phyloP scores from a whole-genome alignment of 1,284 basidiomycete species.

The Mycena sp. region DNA sequence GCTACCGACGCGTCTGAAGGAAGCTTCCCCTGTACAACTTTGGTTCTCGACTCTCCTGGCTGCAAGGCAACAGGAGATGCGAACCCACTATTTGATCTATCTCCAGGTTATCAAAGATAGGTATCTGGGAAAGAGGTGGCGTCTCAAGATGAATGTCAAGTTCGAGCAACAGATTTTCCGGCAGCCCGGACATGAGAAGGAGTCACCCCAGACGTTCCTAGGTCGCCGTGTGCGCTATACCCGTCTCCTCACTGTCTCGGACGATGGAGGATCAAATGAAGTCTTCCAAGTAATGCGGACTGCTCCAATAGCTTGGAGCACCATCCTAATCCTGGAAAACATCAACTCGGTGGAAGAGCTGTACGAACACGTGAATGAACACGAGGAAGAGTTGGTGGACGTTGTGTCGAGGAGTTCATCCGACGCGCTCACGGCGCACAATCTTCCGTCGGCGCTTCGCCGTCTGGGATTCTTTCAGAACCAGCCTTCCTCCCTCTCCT shows the following conservation, averaged over 20 bases:
- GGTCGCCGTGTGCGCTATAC: too few relatives aligned
- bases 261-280: not conserved
- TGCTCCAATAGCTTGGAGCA: not conserved
- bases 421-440: not conserved
- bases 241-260: not conserved
- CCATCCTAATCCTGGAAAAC: constrained; percentile 1
- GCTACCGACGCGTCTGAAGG: too few relatives aligned
- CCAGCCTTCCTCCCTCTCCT: not conserved
- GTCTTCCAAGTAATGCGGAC: not conserved
- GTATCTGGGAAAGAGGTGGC: too few relatives aligned
- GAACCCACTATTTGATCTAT: too few relatives aligned
- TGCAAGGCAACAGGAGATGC: too few relatives aligned
- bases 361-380: constrained; percentile 7
- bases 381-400: not conserved
- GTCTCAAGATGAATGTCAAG: too few relatives aligned
- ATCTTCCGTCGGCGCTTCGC: not conserved
- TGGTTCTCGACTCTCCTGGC: too few relatives aligned
- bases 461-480: not conserved
- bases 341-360: not conserved
- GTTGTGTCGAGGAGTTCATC: not conserved
- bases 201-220: too few relatives aligned
- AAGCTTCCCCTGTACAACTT: too few relatives aligned
- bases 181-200: too few relatives aligned
- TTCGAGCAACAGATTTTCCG: too few relatives aligned
- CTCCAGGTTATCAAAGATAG: too few relatives aligned